Conservation (phyloP, 805 yeast genomes). For the Hanseniaspora thailandica region DNA sequence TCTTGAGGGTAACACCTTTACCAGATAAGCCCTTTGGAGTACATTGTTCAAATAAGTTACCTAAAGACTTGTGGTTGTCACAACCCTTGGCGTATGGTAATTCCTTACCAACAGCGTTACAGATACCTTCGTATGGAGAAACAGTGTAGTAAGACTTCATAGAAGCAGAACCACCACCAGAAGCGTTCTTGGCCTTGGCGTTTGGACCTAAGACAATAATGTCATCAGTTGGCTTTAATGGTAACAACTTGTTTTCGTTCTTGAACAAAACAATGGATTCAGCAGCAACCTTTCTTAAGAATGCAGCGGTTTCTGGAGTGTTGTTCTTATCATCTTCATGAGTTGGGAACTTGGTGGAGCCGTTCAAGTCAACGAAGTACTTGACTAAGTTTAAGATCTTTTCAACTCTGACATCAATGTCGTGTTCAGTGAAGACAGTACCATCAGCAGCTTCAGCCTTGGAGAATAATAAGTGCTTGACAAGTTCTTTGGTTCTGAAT, state of each 20-base stretch:
- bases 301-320: constrained; percentile 36
- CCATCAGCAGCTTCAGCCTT: constrained; percentile 30
- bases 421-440: constrained; percentile 16
- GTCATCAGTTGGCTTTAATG: constrained; percentile 34
- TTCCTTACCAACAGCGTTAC: constrained; percentile 22
- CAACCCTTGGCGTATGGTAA: constrained; percentile 31
- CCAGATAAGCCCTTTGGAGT: constrained; percentile 17
- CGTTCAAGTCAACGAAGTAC: constrained; percentile 23
- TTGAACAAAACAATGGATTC: constrained; percentile 48
- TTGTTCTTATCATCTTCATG: constrained; percentile 28
- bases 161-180: constrained; percentile 57
- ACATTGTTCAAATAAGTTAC: constrained; percentile 26
- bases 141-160: constrained; percentile 38
- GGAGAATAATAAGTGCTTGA: constrained; percentile 34
- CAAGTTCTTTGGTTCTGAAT: constrained; percentile 31
- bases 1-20: constrained; percentile 23
- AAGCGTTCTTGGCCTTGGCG: constrained; percentile 36
- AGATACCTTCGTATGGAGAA: constrained; percentile 39
- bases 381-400: constrained; percentile 39
- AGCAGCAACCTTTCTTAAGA: constrained; percentile 36
- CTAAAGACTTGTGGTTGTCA: constrained; percentile 29
- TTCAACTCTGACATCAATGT: constrained; percentile 40
- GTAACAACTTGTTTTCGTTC: constrained; percentile 39
- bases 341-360: constrained; percentile 2
- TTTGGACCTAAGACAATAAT: constrained; percentile 51